Evolutionary conservation across 2,329 filamentous ascomycete genomes (phyloP), one percentile per base, ranked within the genome.

Genomic region (Meredithiella fracta): DNA sequence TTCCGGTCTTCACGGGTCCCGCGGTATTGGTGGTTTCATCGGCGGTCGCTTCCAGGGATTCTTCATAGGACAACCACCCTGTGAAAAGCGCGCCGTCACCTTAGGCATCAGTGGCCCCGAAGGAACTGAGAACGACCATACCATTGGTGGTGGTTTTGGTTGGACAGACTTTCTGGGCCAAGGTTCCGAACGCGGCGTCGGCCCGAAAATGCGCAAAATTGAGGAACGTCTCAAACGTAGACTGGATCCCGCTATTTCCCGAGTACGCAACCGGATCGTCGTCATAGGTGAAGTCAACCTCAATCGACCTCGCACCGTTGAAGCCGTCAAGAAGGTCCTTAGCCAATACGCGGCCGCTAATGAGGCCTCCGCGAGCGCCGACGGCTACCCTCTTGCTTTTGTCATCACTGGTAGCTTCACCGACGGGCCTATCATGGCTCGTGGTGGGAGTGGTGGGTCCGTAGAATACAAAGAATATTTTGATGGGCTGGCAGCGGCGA

Each of bases 401-500:
- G 73, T 96, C 47, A 69, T 98, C 5, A 80, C 87, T 50, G 92
- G 92, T 38, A 94, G 92, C 67, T 97, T 98, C 63, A 76, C 78
- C 17, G 72, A 75, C 55, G 73, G 82, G 54, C 78, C 80, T 29
- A 76, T 83, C 60, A 80, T 84, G 71, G 77, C 79, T 5, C 73
- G 78, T 26, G 83, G 85, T 54, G 80, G 81, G 25, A 83, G 80
- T 38, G 53, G 57, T 22, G 86, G 87, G 38, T 91, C 86, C 67
- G 90, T 97, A 62, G 89, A 94, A 69, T 97, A 95, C 72, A 97
- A 97, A 71, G 92, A 97, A 69, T 84, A 86, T 66, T 96, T 97
- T 67, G 89, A 98, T 69, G 80, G 82, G 7, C 77, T 98, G 11
- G 91, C 92, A 2, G 81, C 83, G 1, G 77, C 87, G 1, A 75